Conservation (phyloP, 2,329 filamentous ascomycete species). For the Chaetoscypha palmicola region DNA sequence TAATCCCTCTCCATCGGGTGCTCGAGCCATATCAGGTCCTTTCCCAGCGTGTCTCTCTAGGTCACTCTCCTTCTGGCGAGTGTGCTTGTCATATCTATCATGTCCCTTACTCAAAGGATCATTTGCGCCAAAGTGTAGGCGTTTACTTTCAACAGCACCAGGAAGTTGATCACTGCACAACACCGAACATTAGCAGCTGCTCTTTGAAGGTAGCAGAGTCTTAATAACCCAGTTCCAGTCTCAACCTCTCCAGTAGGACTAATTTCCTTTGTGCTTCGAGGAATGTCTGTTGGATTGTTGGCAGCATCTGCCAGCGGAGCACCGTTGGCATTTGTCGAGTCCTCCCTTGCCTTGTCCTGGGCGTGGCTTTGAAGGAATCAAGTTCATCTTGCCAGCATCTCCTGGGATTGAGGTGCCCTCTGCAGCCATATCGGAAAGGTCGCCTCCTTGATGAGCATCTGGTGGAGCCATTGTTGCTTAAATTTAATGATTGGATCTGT, state of each 20-base stretch:
- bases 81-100: slow-evolving; percentile 34
- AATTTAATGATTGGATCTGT: neutral
- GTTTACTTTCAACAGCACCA: slow-evolving; percentile 29
- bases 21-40: slow-evolving; percentile 28
- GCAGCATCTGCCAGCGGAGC: slow-evolving; percentile 26
- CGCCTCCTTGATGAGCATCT: slow-evolving; percentile 14
- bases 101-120: slow-evolving; percentile 34
- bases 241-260: slow-evolving; percentile 33
- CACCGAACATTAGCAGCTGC: neutral
- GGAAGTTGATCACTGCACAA: slow-evolving; percentile 23
- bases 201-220: too few relatives aligned
- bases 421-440: slow-evolving; percentile 15
- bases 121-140: slow-evolving; percentile 29
- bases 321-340: slow-evolving; percentile 18
- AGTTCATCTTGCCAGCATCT: slow-evolving; percentile 39
- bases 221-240: slow-evolving; percentile 36
- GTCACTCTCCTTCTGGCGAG: slow-evolving; percentile 31
- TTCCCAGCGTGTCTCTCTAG: slow-evolving; percentile 34
- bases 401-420: slow-evolving; percentile 30
- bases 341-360: slow-evolving; percentile 38
- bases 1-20: slow-evolving; percentile 20
- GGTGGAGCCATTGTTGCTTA: slow-evolving; percentile 7
- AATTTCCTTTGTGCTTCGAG: slow-evolving; percentile 33
- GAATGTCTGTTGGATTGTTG: slow-evolving; percentile 42
- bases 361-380: slow-evolving; percentile 41